Base-by-base conservation (phyloP, 148 eudicot species). In the Rhododendron ovatum region DNA sequence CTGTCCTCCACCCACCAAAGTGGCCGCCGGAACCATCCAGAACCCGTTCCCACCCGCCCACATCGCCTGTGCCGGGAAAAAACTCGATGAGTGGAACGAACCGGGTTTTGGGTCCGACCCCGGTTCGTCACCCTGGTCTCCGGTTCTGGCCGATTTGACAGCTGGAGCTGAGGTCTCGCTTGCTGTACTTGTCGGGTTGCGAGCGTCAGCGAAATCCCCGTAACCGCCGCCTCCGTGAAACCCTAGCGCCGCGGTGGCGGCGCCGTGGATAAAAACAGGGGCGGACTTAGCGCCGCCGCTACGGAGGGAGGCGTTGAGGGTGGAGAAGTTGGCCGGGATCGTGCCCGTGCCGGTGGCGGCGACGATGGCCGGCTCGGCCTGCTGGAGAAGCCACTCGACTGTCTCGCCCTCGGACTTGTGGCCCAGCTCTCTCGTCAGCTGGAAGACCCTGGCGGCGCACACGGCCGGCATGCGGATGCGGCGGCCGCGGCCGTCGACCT, bases 331-430 rank as follows among this genome's bases (percentile, higher is more conserved):
- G 14, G 91, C 89, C 18, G 91, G 91, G 28, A 89, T 87, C 0
- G 91, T 89, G 63, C 91, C 91, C 7, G 91, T 86, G 3, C 91
- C 91, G 35, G 91, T 89, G 82, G 91, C 86, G 7, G 89, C 91
- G 30, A 89, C n/a, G 18, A 89, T 87, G 1, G 89, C 85, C 51
- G 91, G 89, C 81, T 89, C 91, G 8, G 91, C 91, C 71, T 87
- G 91, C 24, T 89, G 91, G 4, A 89, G 22, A 1, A 89, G 91
- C 91, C 91, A 89, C 87, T 89, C 91, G 0, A 89, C 81, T 5
- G 91, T 89, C 59, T 89, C 91, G 1, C 91, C 91, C 33, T 89
- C 91, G 13, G 91, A 89, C 78, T 85, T 89, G 57, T 89, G 89
- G 28, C 91, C 91, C 45, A 89, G 53, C 81, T 89, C 91, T 41